Evolutionary conservation across 2,329 filamentous ascomycete species (phyloP).

Genomic region (Incumbomyces lentus): DNA sequence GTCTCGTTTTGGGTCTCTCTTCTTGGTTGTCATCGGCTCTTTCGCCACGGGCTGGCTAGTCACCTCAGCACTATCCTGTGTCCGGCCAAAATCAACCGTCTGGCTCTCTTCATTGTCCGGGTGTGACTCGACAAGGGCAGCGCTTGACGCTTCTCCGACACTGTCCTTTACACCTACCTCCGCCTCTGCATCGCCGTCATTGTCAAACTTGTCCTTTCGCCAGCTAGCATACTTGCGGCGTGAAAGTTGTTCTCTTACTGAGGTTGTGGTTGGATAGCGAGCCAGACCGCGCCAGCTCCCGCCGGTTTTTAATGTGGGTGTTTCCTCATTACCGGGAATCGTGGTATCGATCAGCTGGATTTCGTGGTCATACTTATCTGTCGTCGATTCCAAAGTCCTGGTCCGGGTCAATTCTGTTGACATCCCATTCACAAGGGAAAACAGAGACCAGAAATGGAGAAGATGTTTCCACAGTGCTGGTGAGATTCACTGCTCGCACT

Average conservation of each 20-base stretch:
- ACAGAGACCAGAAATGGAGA: neutral
- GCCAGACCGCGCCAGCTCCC: constrained; percentile 18
- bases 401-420: neutral
- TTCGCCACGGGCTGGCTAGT: constrained; percentile 8
- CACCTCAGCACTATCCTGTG: neutral
- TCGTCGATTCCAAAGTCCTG: constrained; percentile 11
- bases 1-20: constrained; percentile 22
- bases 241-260: constrained; percentile 30
- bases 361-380: constrained; percentile 18
- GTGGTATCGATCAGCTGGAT: constrained; percentile 33
- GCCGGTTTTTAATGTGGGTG: neutral
- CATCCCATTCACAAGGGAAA: neutral
- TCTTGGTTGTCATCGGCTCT: constrained; percentile 4
- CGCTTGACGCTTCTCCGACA: neutral
- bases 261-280: constrained; percentile 25
- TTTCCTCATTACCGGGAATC: constrained; percentile 17
- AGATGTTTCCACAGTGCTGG: no score
- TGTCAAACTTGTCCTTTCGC: constrained; percentile 39
- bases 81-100: constrained; percentile 4
- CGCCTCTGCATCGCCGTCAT: constrained; percentile 1
- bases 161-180: neutral
- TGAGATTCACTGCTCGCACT: no score
- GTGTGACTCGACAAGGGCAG: constrained; percentile 2
- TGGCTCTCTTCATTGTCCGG: constrained; percentile 4
- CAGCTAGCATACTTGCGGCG: constrained; percentile 40